Percentiles rank a stretch among this genome's conserved stretches.
Evolutionary conservation across 106 monocot species (phyloP).

Genomic region (Platanthera guangdongensis): DNA sequence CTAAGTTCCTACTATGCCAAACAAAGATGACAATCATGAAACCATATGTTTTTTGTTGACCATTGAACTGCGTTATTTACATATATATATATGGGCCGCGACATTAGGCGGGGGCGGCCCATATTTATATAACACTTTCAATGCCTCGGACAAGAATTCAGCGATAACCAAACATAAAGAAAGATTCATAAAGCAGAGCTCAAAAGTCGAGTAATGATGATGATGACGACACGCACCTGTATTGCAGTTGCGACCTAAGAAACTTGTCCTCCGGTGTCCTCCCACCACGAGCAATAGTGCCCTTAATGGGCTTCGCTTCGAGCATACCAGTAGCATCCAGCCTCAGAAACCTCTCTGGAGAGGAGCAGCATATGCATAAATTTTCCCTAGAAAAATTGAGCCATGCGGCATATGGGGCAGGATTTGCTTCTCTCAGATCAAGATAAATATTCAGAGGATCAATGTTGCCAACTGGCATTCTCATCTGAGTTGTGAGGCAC

Average conservation of each 20-base stretch:
- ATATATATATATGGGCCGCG: no score
- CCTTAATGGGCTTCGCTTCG: conserved; percentile 98
- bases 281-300: conserved; percentile 89
- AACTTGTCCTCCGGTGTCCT: conserved; percentile 59
- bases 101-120: no score
- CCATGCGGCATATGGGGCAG: conserved; percentile 97
- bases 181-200: no score
- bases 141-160: no score
- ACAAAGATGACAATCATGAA: no score
- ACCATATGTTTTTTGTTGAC: no score
- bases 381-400: conserved; percentile 71
- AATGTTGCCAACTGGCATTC: conserved; percentile 31
- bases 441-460: conserved; percentile 57
- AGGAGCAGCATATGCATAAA: conserved; percentile 74
- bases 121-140: no score
- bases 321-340: conserved; percentile 51
- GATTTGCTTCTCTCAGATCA: conserved; percentile 69
- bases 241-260: conserved; percentile 55
- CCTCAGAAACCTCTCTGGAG: conserved; percentile 84
- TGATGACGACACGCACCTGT: conserved; percentile 35
- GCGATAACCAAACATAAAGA: neutral
- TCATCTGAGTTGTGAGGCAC: conserved; percentile 92
- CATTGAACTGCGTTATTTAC: no score
- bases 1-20: no score
- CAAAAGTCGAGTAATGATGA: no score